Evolutionary conservation across 176 grass and related monocot genomes (phyloP).

Genomic region (Elaeis guineensis): DNA sequence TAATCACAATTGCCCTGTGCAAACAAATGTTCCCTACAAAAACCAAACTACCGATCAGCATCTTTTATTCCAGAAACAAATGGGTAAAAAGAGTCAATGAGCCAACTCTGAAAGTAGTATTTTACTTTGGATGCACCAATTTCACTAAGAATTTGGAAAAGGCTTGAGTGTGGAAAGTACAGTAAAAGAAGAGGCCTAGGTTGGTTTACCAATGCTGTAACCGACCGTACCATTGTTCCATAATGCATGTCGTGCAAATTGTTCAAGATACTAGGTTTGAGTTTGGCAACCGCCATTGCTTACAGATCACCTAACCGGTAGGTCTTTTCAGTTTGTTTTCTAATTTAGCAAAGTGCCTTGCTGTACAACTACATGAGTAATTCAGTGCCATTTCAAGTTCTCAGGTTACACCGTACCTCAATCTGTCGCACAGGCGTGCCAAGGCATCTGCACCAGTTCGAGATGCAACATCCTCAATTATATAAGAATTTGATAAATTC

Average conservation of each 20-base stretch:
- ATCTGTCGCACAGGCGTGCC: slow-evolving; percentile 64
- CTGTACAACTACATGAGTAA: not conserved
- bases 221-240: no score
- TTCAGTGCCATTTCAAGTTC: not conserved
- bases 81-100: not conserved
- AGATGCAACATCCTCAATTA: slow-evolving; percentile 74
- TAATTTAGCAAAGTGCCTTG: no score
- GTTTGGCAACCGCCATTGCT: no score
- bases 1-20: slow-evolving; percentile 47
- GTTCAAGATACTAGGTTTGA: no score
- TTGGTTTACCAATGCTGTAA: not conserved
- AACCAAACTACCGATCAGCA: slow-evolving; percentile 17
- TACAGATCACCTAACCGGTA: no score
- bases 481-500: slow-evolving; percentile 47
- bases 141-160: no score
- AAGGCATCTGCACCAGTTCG: slow-evolving; percentile 77
- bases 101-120: no score
- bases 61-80: not conserved
- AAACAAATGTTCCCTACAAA: slow-evolving; percentile 56
- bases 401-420: slow-evolving; percentile 42
- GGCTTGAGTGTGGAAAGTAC: not conserved
- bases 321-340: no score
- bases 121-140: no score
- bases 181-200: slow-evolving; percentile 10
- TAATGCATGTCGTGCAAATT: no score